Base-by-base conservation (phyloP, 768 basidiomycete species). In the Gloeopeniophorella convolvens region DNA sequence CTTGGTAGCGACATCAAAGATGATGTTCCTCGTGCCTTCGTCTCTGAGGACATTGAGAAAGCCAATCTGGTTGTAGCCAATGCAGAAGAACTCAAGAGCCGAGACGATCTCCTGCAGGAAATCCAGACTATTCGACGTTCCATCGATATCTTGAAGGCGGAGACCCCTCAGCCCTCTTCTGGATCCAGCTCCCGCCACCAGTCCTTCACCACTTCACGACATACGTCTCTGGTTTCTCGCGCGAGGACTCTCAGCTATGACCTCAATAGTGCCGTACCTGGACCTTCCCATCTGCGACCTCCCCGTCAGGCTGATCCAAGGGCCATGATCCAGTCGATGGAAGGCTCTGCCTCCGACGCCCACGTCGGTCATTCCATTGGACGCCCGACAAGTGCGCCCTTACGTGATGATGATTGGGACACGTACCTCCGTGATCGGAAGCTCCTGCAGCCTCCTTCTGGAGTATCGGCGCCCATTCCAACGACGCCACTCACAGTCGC, bases 321-420 rank as follows among this genome's bases (percentile, higher is more conserved):
- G 51, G 74, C 70, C 26, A 74, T 83, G 24, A 76, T 78, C n/a
- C 76, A 80, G 54, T 89, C 85, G 8, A 78, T 90, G 83, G 86
- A 86, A 55, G 61, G 84, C 42, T 72, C 77, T 12, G 68, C 70
- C 42, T 62, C 78, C 34, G 65, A 71, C 43, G 60, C 70, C 20
- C 50, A 62, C 27, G 58, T 75, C 13, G 77, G 77, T 12, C 75
- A 77, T 46, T 71, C 80, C 1, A 80, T 85, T 46, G 73, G 74
- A 48, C 75, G 86, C 32, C 85, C 88, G 13, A 83, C 79, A 0
- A 88, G 85, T 58, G 82, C 73, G 5, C 85, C 86, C n/a, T 66
- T 86, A 33, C 77, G 76, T 42, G 80, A 86, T 35, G 74, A 78
- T n/a, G 83, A 87, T 56, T 96, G 92, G 92, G 86, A 94, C 55